Percentiles rank a stretch among this genome's conserved stretches.
phyloP scores from a whole-genome alignment of 2,329 filamentous ascomycete genomes.

The Cladosporium sp. region DNA sequence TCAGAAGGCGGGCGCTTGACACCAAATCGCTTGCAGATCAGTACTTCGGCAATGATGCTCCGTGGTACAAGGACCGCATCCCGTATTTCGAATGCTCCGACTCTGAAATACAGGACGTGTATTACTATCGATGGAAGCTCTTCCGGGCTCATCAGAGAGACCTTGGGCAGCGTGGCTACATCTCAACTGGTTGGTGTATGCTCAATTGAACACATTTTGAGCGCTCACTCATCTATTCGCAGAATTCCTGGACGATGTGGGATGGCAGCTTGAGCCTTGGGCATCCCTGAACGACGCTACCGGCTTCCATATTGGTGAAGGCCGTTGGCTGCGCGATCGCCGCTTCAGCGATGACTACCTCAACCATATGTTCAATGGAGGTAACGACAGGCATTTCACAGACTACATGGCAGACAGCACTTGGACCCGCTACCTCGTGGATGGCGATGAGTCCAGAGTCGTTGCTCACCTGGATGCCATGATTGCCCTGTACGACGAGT shows the following conservation, averaged over 20 bases:
- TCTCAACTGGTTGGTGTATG: conserved; percentile 32
- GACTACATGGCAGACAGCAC: conserved; percentile 41
- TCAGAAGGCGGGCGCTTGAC: conserved; percentile 21
- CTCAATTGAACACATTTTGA: too few relatives aligned
- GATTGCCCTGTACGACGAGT: conserved; percentile 36
- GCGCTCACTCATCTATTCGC: not conserved
- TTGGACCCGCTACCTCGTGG: conserved; percentile 40
- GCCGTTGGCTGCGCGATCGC: conserved; percentile 42
- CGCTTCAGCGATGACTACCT: conserved; percentile 43
- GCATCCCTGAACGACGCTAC: conserved; percentile 43
- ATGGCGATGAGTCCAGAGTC: conserved; percentile 35
- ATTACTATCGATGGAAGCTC: conserved; percentile 45
- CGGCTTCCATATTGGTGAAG: conserved; percentile 42
- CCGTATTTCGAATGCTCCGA: conserved; percentile 40
- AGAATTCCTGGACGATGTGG: conserved; percentile 43
- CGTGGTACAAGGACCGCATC: conserved; percentile 38
- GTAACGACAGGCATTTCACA: conserved; percentile 41
- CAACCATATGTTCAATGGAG: conserved; percentile 39
- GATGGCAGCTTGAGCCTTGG: conserved; percentile 41
- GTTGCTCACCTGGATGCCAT: conserved; percentile 33
- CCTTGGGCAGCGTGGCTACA: conserved; percentile 39
- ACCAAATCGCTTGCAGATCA: conserved; percentile 24
- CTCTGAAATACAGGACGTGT: conserved; percentile 37
- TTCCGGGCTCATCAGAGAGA: conserved; percentile 44
- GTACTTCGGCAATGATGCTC: conserved; percentile 40